Evolutionary conservation across 305 asterid genomes (phyloP).

Genomic region (Fraxinus sp.): DNA sequence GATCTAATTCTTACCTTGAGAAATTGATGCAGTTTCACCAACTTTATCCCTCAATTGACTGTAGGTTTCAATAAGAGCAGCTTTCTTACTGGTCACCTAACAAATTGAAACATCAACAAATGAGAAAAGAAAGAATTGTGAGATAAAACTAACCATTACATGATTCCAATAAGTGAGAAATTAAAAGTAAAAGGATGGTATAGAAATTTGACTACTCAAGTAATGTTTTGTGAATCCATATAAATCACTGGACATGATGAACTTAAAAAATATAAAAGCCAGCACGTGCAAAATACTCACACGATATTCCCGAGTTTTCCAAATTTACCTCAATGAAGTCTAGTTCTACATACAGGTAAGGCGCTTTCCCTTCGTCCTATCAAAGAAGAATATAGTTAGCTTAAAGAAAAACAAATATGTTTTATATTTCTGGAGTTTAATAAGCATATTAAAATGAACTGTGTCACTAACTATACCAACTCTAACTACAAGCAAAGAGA

Average conservation of each 20-base stretch:
- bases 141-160: background rate
- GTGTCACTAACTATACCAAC: background rate
- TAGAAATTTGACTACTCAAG: background rate
- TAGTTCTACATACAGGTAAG: slow-evolving; percentile 75
- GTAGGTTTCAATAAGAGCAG: slow-evolving; percentile 72
- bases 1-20: slow-evolving; percentile 57
- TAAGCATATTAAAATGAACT: background rate
- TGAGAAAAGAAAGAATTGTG: slow-evolving; percentile 7
- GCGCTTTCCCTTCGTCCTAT: slow-evolving; percentile 88
- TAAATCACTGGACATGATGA: background rate
- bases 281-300: background rate
- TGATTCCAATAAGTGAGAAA: background rate
- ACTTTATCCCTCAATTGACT: slow-evolving; percentile 67
- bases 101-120: slow-evolving; percentile 15
- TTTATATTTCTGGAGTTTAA: background rate
- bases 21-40: slow-evolving; percentile 74
- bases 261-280: background rate
- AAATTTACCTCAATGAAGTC: slow-evolving; percentile 77
- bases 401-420: slow-evolving; percentile 9
- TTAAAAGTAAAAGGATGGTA: slow-evolving; percentile 20
- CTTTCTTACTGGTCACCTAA: slow-evolving; percentile 89
- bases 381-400: slow-evolving; percentile 31
- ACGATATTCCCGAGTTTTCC: background rate
- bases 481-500: background rate
- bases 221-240: background rate